A percentile compares a stretch with the other conserved stretches of the same genome.
Evolutionary conservation across 495 filamentous ascomycete species (phyloP).

Genomic region (Aspergillus ostianus): DNA sequence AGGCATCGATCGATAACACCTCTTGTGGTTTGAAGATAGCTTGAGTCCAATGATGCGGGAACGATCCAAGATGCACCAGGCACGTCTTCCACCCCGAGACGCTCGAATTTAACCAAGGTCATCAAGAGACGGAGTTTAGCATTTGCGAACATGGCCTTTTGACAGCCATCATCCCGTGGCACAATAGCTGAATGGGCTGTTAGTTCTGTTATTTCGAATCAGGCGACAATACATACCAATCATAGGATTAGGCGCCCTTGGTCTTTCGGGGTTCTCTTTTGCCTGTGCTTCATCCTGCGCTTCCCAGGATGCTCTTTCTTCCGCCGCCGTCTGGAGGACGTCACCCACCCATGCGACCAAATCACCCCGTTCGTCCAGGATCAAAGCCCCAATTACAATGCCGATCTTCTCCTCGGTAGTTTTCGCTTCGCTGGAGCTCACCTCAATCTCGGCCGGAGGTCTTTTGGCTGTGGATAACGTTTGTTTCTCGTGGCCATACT

Average conservation of each 20-base stretch:
- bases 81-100: slow-evolving; percentile 66
- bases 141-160: slow-evolving; percentile 80
- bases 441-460: slow-evolving; percentile 74
- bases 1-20: slow-evolving; percentile 68
- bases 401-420: slow-evolving; percentile 68
- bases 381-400: slow-evolving; percentile 72
- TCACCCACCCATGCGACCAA: slow-evolving; percentile 79
- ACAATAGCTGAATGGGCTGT: slow-evolving; percentile 52
- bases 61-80: slow-evolving; percentile 77
- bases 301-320: slow-evolving; percentile 80
- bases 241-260: slow-evolving; percentile 36
- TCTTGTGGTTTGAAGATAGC: slow-evolving; percentile 59
- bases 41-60: slow-evolving; percentile 61
- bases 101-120: slow-evolving; percentile 68
- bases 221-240: slow-evolving; percentile 36
- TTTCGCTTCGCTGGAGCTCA: slow-evolving; percentile 60
- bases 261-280: slow-evolving; percentile 38
- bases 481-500: slow-evolving; percentile 87
- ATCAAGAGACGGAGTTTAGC: slow-evolving; percentile 87
- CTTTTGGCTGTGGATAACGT: slow-evolving; percentile 53
- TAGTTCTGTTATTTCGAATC: slow-evolving; percentile 12
- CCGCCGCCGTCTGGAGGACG: slow-evolving; percentile 61
- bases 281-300: slow-evolving; percentile 58
- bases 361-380: slow-evolving; percentile 72
- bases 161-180: slow-evolving; percentile 64